Conservation (phyloP, 192 early-diverging fungal genomes). For the Podila epicladia region DNA sequence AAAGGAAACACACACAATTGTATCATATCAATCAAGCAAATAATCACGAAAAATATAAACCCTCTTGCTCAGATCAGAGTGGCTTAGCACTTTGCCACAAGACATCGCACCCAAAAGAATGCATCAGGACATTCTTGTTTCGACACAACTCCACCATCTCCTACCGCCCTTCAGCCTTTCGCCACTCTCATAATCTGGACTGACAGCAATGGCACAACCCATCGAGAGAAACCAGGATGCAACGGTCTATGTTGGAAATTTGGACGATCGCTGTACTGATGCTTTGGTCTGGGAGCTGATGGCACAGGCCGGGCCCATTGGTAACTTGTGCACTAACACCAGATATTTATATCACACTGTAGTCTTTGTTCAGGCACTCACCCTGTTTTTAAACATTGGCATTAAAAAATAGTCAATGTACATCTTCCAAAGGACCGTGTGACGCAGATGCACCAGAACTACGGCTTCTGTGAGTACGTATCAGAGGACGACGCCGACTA, state of each 20-base stretch:
- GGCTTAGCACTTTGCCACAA: too few relatives aligned
- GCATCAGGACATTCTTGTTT: too few relatives aligned
- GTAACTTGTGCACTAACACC: conserved; percentile 43
- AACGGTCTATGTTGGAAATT: conserved; percentile 96
- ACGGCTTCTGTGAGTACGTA: conserved; percentile 96
- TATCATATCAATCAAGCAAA: too few relatives aligned
- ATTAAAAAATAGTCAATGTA: conserved; percentile 75
- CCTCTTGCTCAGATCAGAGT: too few relatives aligned
- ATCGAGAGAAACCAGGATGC: conserved; percentile 97
- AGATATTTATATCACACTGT: too few relatives aligned
- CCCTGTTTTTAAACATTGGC: not conserved
- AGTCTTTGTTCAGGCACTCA: too few relatives aligned
- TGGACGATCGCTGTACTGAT: conserved; percentile 94
- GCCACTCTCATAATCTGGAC: too few relatives aligned
- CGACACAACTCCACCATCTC: too few relatives aligned
- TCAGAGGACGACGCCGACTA: conserved; percentile 97
- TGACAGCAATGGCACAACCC: conserved; percentile 36
- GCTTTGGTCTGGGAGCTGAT: conserved; percentile 97
- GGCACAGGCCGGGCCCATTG: conserved; percentile 96
- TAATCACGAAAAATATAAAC: too few relatives aligned
- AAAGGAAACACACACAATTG: too few relatives aligned
- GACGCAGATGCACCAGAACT: conserved; percentile 93
- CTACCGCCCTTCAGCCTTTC: too few relatives aligned
- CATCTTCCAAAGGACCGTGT: conserved; percentile 98
- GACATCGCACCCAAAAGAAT: too few relatives aligned